Evolutionary conservation across 192 early-diverging fungal species (phyloP).

Genomic region (Coemansia sp.): DNA sequence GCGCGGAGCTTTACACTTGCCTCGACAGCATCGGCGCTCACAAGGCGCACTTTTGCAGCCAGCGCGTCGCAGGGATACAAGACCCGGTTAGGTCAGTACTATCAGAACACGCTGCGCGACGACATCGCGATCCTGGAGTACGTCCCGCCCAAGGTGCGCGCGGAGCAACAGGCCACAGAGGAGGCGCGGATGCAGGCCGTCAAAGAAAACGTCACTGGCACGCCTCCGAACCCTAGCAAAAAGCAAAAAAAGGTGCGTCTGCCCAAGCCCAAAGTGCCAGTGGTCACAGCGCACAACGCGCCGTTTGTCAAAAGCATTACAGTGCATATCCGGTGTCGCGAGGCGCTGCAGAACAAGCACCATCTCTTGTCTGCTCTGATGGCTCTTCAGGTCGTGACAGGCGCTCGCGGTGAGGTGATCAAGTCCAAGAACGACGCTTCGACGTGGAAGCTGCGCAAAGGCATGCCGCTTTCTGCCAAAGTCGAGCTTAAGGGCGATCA

Average conservation of each 20-base stretch:
- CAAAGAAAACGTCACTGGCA: slow-evolving; percentile 21
- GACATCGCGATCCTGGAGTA: slow-evolving; percentile 77
- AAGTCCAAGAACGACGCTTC: slow-evolving; percentile 80
- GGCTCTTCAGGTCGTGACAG: slow-evolving; percentile 88
- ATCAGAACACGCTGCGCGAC: slow-evolving; percentile 71
- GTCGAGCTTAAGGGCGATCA: slow-evolving; percentile 77
- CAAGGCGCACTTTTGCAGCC: slow-evolving; percentile 22
- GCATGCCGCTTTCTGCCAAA: slow-evolving; percentile 88
- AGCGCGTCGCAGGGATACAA: slow-evolving; percentile 38
- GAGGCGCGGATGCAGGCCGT: slow-evolving; percentile 33
- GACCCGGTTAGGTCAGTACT: slow-evolving; percentile 71
- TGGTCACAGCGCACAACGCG: slow-evolving; percentile 62
- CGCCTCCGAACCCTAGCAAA: slow-evolving; percentile 55
- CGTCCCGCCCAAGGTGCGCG: slow-evolving; percentile 60
- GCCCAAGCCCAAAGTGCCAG: slow-evolving; percentile 60
- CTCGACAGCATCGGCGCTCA: slow-evolving; percentile 3
- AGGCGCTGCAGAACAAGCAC: slow-evolving; percentile 86
- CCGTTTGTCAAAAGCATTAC: slow-evolving; percentile 75
- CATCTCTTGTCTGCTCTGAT: slow-evolving; percentile 87
- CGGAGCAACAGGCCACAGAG: slow-evolving; percentile 32
- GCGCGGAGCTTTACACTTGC: slow-evolving; percentile 20
- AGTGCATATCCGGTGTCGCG: slow-evolving; percentile 85
- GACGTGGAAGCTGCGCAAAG: slow-evolving; percentile 83
- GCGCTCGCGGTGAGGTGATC: slow-evolving; percentile 74
- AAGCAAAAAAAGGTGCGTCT: slow-evolving; percentile 47